These are phyloP conservation scores for Meyerozyma athensensis DNA, from an alignment of 1,139 yeast species.

Conservation along the genomic window DNA sequence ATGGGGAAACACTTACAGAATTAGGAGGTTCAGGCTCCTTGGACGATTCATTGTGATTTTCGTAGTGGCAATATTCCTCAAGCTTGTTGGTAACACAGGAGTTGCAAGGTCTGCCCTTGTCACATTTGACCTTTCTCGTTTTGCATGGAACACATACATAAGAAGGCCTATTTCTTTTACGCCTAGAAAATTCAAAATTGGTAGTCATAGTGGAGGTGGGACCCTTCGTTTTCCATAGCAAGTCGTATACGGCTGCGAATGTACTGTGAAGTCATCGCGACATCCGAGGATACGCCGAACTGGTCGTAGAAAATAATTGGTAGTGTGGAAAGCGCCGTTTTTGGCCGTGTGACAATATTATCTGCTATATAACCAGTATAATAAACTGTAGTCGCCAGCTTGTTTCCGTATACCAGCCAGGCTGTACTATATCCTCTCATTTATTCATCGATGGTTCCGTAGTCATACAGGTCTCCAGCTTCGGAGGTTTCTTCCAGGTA, in stretches of 20 bases:
- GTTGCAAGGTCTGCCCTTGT: slow-evolving; percentile 12
- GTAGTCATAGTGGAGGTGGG: background rate
- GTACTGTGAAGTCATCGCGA: no score
- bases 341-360: no score
- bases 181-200: background rate
- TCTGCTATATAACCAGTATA: no score
- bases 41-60: background rate
- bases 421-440: no score
- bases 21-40: background rate
- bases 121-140: slow-evolving; percentile 13
- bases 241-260: no score
- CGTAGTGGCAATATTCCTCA: slow-evolving; percentile 1
- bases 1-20: no score
- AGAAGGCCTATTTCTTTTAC: slow-evolving; percentile 7
- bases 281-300: no score
- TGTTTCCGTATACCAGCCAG: no score
- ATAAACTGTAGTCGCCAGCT: no score
- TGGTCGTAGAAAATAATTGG: no score
- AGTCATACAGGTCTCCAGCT: slow-evolving; percentile 5
- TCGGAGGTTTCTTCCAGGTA: slow-evolving; percentile 2
- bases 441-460: slow-evolving; percentile 9
- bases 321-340: no score
- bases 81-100: slow-evolving; percentile 8
- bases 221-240: background rate
- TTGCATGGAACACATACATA: slow-evolving; percentile 13